Base-by-base conservation (phyloP, 345 rosid species). In the Eucalyptus victrix region DNA sequence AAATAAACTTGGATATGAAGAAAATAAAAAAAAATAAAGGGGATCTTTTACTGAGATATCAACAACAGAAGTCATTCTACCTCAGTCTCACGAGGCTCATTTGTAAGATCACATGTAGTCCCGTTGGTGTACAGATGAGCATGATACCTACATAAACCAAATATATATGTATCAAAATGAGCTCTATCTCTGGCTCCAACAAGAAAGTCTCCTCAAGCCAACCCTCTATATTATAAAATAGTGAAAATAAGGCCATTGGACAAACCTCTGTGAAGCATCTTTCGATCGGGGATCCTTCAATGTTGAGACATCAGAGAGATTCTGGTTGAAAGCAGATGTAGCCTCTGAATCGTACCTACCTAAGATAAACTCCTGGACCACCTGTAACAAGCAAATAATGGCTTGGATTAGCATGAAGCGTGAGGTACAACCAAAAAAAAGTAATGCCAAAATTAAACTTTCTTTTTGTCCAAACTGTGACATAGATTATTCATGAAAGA, bases 51-150 rank as follows among this genome's bases (percentile, higher is more conserved):
- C 47, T 76, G 83, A 65, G 45, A 67, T 50, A 53, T 58, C 80
- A 76, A 50, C 51, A 86, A 45, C 8, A 28, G 6, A 69, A 37
- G 62, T 49, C 65, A 40, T n/a, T 53, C 76, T 91, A 94, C 99
- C 97, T 98, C 99, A 44, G 98, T 96, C 91, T 96, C 97, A 40
- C 99, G 97, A 37, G 97, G 97, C 76, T 92, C 92, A 91, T 95
- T 94, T 85, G 98, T 96, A 90, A 98, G 99, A 92, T 98, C 99
- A 86, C 99, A 98, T n/a, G 86, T 54, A 26, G 99, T 98, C 83
- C 99, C 99, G 86, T 96, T 97, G 50, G 94, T 96, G 88, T 92
- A 97, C 62, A 92, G 95, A 91, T 98, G 99, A 87, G 99, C 95
- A 90, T 96, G 99, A 92, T 97, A 97, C 94, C 99, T 98, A 89